These are phyloP conservation scores for Taiozyma sp. DNA, from an alignment of 1,139 yeast species.

Conservation along the genomic window DNA sequence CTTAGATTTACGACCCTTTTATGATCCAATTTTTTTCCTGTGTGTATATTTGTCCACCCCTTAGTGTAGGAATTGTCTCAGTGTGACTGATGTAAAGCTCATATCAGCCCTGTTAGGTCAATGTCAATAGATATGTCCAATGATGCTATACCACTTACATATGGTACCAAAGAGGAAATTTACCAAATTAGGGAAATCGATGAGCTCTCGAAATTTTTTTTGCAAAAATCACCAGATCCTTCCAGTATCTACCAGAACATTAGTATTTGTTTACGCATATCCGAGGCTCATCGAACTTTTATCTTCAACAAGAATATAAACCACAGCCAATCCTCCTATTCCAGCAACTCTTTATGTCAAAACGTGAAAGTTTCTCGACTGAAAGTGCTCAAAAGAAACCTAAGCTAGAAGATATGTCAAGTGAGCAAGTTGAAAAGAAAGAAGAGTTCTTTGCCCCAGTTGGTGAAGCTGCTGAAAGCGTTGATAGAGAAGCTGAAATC, in stretches of 20 bases:
- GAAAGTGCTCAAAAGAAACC: background rate
- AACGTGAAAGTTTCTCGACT: background rate
- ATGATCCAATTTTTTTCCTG: background rate
- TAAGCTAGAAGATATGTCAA: slow-evolving; percentile 2
- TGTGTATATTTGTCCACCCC: background rate
- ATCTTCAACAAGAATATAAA: background rate
- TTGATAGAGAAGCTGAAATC: slow-evolving; percentile 20
- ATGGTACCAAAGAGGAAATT: background rate
- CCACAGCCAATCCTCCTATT: background rate
- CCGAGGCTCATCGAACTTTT: background rate
- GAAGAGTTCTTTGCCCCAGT: slow-evolving; percentile 51
- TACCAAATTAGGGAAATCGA: background rate
- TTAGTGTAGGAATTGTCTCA: background rate
- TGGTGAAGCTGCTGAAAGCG: slow-evolving; percentile 50
- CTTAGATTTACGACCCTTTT: background rate
- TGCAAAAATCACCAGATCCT: background rate
- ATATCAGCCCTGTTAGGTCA: background rate
- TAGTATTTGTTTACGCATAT: background rate
- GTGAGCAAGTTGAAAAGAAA: slow-evolving; percentile 17
- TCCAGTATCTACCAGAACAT: background rate
- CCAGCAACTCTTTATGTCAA: background rate
- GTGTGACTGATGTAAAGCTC: background rate
- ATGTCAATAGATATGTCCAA: background rate
- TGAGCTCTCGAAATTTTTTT: background rate
- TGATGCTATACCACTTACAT: background rate